Percentiles rank a stretch among this genome's conserved stretches.
Evolutionary conservation across 2,329 filamentous ascomycete genomes (phyloP).

Genomic region (Cladophialophora yegresii): DNA sequence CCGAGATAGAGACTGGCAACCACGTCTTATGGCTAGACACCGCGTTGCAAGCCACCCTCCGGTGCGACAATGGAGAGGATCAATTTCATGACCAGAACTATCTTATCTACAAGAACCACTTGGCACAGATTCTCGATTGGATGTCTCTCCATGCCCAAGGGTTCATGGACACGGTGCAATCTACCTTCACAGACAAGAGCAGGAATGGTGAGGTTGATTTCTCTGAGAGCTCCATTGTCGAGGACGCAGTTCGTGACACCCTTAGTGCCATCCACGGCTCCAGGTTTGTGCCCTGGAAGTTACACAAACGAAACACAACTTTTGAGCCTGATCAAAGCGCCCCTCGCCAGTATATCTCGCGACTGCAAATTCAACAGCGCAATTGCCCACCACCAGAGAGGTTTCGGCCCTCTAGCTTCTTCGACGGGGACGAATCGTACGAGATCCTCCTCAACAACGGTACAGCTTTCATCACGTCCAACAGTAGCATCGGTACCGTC

Average conservation of each 20-base stretch:
- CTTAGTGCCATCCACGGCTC: conserved; percentile 30
- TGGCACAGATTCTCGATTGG: conserved; percentile 4
- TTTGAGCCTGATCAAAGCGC: conserved; percentile 35
- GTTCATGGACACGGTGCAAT: conserved; percentile 17
- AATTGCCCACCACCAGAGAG: conserved; percentile 21
- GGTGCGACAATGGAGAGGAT: conserved; percentile 17
- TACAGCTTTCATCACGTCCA: conserved; percentile 34
- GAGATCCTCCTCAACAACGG: conserved; percentile 33
- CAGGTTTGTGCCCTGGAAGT: conserved; percentile 41
- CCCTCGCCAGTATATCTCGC: conserved; percentile 30
- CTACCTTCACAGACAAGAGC: neutral
- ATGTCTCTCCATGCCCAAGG: conserved; percentile 10
- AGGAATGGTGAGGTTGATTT: neutral
- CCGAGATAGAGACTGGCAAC: conserved; percentile 11
- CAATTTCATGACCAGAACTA: neutral
- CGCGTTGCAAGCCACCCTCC: conserved; percentile 17
- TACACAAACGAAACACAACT: conserved; percentile 35
- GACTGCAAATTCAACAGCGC: conserved; percentile 33
- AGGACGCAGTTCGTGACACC: conserved; percentile 33
- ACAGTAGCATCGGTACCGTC: conserved; percentile 36
- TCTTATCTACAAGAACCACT: neutral
- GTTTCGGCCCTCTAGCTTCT: conserved; percentile 27
- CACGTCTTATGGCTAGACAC: conserved; percentile 27
- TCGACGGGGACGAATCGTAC: conserved; percentile 38
- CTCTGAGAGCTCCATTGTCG: conserved; percentile 33